Base-by-base conservation (phyloP, 352 stramenopile genomes). In the Phytophthora foliorum region DNA sequence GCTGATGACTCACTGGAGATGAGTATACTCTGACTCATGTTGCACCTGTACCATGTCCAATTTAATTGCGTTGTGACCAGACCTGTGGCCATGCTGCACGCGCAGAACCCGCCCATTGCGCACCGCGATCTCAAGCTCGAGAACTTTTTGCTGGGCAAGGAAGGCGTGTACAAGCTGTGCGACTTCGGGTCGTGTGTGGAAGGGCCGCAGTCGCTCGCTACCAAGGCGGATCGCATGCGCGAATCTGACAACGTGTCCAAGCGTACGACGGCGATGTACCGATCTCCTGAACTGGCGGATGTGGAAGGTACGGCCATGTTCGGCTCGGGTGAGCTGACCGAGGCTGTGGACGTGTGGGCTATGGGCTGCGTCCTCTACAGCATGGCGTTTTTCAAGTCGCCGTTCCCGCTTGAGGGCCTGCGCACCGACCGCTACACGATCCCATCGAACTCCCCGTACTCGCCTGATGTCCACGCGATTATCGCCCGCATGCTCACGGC, bases 61-160 rank as follows among this genome's bases (percentile, higher is more conserved):
- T 22, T 59, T 42, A 16, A 65, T n/a, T 31, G 24, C 29, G 1
- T 57, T 8, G 9, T 13, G 11, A 45, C 10, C 44, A 94, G 86
- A 6, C 84, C 86, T 11, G 81, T 93, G 32, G 73, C 71, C 14
- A 53, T 89, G 59, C 62, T 95, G 19, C 85, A 95, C 60, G 61
- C 73, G 32, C 83, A 97, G 41, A 78, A 95, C 29, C 95, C 96
- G 27, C 87, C 97, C 2, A 94, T 99, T 55, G 92, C 97, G 3
- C 97, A 99, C 70, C 89, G 97, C 29, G 97, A 99, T 80, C 77
- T 99, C 21, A 99, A 99, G 80, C 87, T 98, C 24, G 97, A 99
- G 69, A 99, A 99, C 78, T 98, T 99, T 57, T 74, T 99, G 8
- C 75, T 98, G 22, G 86, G 78, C 4, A 89, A 86, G 42, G 92